Percentiles rank a stretch among this genome's conserved stretches.
phyloP scores from a whole-genome alignment of 2,329 filamentous ascomycete species.

The Ceratocystis alfenasii region DNA sequence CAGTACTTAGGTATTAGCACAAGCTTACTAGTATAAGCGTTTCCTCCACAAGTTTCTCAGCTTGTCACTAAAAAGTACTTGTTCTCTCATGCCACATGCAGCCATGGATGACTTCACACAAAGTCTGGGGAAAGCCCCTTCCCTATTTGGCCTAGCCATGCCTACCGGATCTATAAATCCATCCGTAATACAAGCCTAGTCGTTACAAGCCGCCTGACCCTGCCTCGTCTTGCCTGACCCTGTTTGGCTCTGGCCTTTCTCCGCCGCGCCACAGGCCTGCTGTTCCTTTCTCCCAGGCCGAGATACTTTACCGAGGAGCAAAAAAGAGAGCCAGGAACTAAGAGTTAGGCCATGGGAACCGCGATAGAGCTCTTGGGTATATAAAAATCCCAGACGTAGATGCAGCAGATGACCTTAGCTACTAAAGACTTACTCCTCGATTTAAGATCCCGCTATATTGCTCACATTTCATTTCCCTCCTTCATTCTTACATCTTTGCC shows the following conservation, averaged over 20 bases:
- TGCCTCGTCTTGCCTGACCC: no score
- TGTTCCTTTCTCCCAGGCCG: conserved; percentile 12
- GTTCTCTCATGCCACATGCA: conserved; percentile 3
- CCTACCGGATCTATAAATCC: background rate
- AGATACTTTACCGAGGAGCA: conserved; percentile 15
- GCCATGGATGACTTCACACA: background rate
- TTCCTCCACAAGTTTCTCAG: background rate
- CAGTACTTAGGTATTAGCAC: background rate
- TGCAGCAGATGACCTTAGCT: no score
- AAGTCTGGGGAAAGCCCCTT: background rate
- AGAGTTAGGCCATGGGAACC: background rate
- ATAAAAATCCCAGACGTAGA: no score
- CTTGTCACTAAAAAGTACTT: background rate
- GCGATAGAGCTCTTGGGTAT: background rate
- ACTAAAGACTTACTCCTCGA: background rate
- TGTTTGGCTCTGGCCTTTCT: background rate
- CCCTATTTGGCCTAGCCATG: background rate
- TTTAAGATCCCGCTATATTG: background rate
- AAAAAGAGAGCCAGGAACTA: background rate
- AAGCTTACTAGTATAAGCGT: background rate
- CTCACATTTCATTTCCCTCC: background rate
- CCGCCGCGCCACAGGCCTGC: background rate
- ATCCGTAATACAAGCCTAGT: no score
- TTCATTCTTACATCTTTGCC: background rate
- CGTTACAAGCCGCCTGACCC: no score